A percentile compares a stretch with the other conserved stretches of the same genome.
These are phyloP conservation scores for Rubia tinctorum DNA, from an alignment of 305 asterid genomes.

Conservation along the genomic window DNA sequence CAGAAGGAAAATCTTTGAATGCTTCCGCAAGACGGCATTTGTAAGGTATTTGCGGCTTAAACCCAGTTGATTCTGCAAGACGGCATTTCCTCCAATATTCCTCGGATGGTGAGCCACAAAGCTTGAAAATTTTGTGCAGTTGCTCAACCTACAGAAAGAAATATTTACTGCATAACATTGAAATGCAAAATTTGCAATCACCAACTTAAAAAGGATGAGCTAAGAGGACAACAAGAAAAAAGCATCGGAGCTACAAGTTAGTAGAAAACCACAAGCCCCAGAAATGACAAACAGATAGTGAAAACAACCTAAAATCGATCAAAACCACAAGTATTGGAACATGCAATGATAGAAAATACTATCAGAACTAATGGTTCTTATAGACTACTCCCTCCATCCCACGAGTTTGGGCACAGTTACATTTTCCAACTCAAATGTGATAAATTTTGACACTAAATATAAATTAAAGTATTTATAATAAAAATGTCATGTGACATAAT, in stretches of 20 bases:
- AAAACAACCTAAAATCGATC: background rate
- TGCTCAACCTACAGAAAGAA: slow-evolving; percentile 74
- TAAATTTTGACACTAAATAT: too few relatives aligned
- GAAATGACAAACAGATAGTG: background rate
- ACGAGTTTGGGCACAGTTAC: too few relatives aligned
- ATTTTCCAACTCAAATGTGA: too few relatives aligned
- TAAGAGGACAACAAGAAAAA: background rate
- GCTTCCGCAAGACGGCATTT: slow-evolving; percentile 67
- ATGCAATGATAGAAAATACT: background rate
- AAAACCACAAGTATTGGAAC: background rate
- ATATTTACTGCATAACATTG: background rate
- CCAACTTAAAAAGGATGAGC: background rate
- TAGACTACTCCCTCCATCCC: too few relatives aligned
- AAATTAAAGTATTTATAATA: too few relatives aligned
- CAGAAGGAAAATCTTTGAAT: slow-evolving; percentile 68
- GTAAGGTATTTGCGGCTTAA: slow-evolving; percentile 74
- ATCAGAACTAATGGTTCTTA: background rate
- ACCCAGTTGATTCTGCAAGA: slow-evolving; percentile 46
- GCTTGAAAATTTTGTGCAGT: slow-evolving; percentile 92
- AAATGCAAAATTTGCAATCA: background rate
- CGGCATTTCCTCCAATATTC: slow-evolving; percentile 56
- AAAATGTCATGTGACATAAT: too few relatives aligned
- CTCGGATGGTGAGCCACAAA: slow-evolving; percentile 96
- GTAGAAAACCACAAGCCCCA: background rate
- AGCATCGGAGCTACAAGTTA: background rate